phyloP scores from a whole-genome alignment of 2,329 filamentous ascomycete species.

The Gyromitra esculenta region DNA sequence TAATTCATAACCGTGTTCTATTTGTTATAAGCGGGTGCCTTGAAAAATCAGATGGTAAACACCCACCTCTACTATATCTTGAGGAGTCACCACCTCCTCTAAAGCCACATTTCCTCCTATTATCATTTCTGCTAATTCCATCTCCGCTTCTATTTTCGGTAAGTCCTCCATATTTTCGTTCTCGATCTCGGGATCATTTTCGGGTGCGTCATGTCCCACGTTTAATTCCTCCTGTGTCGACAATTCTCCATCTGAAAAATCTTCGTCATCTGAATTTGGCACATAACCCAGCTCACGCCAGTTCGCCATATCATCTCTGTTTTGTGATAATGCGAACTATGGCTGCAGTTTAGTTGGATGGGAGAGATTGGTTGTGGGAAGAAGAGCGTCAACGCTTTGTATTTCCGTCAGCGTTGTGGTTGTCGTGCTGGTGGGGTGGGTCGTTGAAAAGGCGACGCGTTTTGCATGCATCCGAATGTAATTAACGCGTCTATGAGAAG shows the following conservation, averaged over 20 bases:
- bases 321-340: conserved; percentile 3
- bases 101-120: not conserved
- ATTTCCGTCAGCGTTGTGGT: conserved; percentile 9
- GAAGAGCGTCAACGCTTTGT: conserved; percentile 25
- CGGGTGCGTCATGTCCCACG: not conserved
- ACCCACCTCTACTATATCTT: conserved; percentile 9
- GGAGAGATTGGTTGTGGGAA: not conserved
- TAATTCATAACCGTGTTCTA: conserved; percentile 32
- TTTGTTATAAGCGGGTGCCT: not conserved
- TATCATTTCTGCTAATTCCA: not conserved
- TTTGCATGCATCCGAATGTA: not conserved
- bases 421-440: conserved; percentile 1
- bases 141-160: not conserved
- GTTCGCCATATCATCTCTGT: conserved; percentile 55
- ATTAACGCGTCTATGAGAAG: conserved; percentile 41
- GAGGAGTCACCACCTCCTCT: not conserved
- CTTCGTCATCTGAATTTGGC: conserved; percentile 57
- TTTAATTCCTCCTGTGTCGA: conserved; percentile 45
- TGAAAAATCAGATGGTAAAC: not conserved
- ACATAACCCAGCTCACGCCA: conserved; percentile 58
- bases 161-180: not conserved
- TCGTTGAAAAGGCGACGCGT: conserved; percentile 41
- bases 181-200: conserved; percentile 9
- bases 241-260: conserved; percentile 54
- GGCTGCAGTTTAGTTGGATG: not conserved